Base-by-base conservation (phyloP, 495 filamentous ascomycete genomes). In the Podospora appendiculata region DNA sequence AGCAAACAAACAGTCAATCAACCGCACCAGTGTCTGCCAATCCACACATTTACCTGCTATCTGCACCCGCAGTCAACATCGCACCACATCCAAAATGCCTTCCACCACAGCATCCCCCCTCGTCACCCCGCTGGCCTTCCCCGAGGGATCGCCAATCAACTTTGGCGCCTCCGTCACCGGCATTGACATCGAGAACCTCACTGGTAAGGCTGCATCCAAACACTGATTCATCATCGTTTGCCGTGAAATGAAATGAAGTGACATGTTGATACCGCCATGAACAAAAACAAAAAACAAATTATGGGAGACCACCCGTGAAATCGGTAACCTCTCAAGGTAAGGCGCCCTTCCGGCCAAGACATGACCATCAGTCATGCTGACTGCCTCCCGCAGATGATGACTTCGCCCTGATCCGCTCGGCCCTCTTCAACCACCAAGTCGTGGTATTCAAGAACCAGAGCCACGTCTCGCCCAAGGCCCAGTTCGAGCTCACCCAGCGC, bases 361-460 rank as follows among this genome's bases (percentile, higher is more conserved):
- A 14, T 16, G 40, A 19, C 39, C 32, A 41, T 33, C 10, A 32
- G n/a, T 33, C n/a, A 53, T 13, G 42, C 57, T 55, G 35, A 47
- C 51, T 16, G 5, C 33, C 8, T 10, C 13, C 34, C 33, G 1
- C 41, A 84, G 82, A 86, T 39, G 67, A 72, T 42, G 77, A 82
- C 55, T 87, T 87, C 55, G 61, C 69, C 32, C 57, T 73, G 13
- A 80, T 88, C 58, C 77, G 74, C 55, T 58, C 77, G 8, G 76
- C 81, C 1, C 74, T 89, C 12, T 87, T 85, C 69, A 70, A 65
- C 11, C 65, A 81, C 59, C 80, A 83, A 48, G 79, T 88, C 8
- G 71, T 88, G 35, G 73, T 89, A 18, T 75, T 89, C 69, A 88
- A 87, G 60, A 73, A 80, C 61, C 84, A 88, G 58, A 55, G 69